These are phyloP conservation scores for Chaetomidium leptoderma DNA, from an alignment of 495 filamentous ascomycete genomes.

Conservation along the genomic window DNA sequence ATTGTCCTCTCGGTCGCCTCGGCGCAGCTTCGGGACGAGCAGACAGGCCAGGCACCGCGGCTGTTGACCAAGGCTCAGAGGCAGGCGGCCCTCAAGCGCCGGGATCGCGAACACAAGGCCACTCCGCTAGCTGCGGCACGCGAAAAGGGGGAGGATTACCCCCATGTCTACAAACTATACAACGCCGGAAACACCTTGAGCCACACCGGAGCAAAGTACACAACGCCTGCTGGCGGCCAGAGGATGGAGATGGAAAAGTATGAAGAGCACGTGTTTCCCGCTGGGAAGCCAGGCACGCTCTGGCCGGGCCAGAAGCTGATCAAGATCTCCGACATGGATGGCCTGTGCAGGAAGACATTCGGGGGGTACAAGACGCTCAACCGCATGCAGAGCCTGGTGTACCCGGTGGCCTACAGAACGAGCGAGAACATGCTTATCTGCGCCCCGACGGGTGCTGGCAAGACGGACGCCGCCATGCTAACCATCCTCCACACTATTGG, in stretches of 20 bases:
- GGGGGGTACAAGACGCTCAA: constrained; percentile 90
- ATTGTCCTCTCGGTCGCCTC: constrained; percentile 44
- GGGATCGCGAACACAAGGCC: constrained; percentile 80
- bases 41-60: constrained; percentile 45
- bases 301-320: constrained; percentile 68
- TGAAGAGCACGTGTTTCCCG: constrained; percentile 83
- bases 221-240: constrained; percentile 61
- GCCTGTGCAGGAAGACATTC: constrained; percentile 85
- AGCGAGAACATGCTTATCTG: constrained; percentile 99
- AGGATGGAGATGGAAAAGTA: constrained; percentile 60
- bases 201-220: constrained; percentile 70
- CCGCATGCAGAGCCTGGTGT: constrained; percentile 95
- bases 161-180: constrained; percentile 84
- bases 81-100: constrained; percentile 65
- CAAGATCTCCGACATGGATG: constrained; percentile 77
- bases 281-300: constrained; percentile 70
- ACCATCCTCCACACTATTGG: constrained; percentile 84
- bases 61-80: constrained; percentile 73
- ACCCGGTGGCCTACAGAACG: constrained; percentile 91
- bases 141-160: constrained; percentile 67
- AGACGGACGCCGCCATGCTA: constrained; percentile 98
- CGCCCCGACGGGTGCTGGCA: constrained; percentile 95
- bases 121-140: constrained; percentile 58
- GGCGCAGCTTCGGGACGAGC: constrained; percentile 37
- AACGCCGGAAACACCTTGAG: constrained; percentile 78